Conservation (phyloP, 2,329 filamentous ascomycete genomes). For the Colletotrichum orbiculare region DNA sequence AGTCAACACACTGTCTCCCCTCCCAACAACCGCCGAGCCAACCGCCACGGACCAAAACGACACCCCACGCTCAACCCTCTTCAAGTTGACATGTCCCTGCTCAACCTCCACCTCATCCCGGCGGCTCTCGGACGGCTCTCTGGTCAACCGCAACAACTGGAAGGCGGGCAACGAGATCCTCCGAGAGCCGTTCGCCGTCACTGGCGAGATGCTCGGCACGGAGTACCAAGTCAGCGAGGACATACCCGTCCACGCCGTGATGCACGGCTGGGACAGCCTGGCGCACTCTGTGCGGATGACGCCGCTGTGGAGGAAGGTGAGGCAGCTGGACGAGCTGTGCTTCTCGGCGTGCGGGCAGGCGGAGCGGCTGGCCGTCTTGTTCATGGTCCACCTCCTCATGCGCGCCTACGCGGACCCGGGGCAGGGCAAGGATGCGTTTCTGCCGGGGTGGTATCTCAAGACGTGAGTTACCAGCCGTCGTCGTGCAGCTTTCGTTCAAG, state of each 20-base stretch:
- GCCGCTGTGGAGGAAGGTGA: constrained; percentile 42
- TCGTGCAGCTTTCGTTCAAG: background rate
- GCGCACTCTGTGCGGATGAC: constrained; percentile 41
- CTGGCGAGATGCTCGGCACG: constrained; percentile 30
- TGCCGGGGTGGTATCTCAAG: constrained; percentile 24
- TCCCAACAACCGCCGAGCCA: background rate
- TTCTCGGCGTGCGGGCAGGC: constrained; percentile 37
- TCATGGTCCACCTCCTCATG: constrained; percentile 41
- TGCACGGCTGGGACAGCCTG: constrained; percentile 44
- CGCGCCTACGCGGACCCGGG: constrained; percentile 42
- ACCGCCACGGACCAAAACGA: too few relatives aligned
- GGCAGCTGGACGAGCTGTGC: constrained; percentile 40
- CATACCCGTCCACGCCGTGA: constrained; percentile 40
- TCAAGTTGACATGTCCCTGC: background rate
- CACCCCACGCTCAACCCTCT: background rate
- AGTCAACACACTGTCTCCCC: too few relatives aligned
- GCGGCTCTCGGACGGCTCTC: constrained; percentile 19
- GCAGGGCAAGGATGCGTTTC: background rate
- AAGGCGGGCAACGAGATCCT: constrained; percentile 40
- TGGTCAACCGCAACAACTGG: constrained; percentile 40
- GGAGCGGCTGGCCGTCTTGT: constrained; percentile 41
- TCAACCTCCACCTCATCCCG: background rate
- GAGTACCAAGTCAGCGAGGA: constrained; percentile 42
- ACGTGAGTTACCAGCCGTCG: constrained; percentile 3
- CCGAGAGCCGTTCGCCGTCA: constrained; percentile 22